Conservation (phyloP, 345 rosid species). For the Dimocarpus longan region DNA sequence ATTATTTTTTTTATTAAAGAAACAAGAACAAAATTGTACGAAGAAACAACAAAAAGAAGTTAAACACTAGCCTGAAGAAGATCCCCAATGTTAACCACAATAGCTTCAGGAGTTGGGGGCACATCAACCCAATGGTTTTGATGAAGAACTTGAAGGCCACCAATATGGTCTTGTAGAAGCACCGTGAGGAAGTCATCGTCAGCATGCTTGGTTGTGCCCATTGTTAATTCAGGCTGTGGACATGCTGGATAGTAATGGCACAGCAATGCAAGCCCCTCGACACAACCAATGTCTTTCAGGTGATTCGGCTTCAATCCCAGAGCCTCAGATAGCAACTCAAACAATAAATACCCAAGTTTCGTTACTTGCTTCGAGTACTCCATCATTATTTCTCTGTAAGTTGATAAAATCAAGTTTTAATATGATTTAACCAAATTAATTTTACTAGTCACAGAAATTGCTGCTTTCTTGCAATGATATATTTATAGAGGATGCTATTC, state of each 20-base stretch:
- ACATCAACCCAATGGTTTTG: constrained; percentile 49
- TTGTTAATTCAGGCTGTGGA: constrained; percentile 55
- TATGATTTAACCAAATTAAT: too few species aligned
- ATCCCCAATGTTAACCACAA: constrained; percentile 58
- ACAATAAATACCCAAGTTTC: constrained; percentile 34
- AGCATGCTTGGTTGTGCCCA: constrained; percentile 50
- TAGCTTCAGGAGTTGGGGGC: constrained; percentile 48
- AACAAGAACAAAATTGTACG: not conserved
- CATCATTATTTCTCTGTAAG: constrained; percentile 41
- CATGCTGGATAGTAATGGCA: constrained; percentile 62
- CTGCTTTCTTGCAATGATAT: too few species aligned
- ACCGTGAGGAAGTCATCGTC: constrained; percentile 55
- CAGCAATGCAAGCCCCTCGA: constrained; percentile 33
- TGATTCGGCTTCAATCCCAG: constrained; percentile 43
- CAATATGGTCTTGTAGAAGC: constrained; percentile 60
- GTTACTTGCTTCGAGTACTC: constrained; percentile 45
- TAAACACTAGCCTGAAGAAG: constrained; percentile 51
- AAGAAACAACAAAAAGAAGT: not conserved
- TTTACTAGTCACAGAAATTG: too few species aligned
- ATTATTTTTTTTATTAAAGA: not conserved
- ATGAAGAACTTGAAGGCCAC: constrained; percentile 57
- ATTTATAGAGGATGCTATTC: too few species aligned
- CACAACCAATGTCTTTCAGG: constrained; percentile 46
- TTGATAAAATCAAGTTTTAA: too few species aligned
- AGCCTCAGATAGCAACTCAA: constrained; percentile 58